Conservation (phyloP, 345 rosid species). For the Gynandropsis gynandra region DNA sequence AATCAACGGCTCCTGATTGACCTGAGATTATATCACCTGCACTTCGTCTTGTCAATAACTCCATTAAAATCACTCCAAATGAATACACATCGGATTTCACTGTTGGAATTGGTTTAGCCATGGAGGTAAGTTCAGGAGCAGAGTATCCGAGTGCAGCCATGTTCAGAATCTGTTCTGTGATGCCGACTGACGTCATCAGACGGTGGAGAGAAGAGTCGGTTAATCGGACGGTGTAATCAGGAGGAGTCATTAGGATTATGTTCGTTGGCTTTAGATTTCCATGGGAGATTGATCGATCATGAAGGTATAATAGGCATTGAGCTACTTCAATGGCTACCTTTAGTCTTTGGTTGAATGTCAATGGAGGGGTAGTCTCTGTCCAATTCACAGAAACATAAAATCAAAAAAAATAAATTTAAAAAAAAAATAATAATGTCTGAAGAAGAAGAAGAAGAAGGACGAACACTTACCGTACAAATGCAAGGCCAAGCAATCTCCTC, state of each 20-base stretch:
- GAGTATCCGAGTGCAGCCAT: constrained; percentile 95
- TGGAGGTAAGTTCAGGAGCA: constrained; percentile 68
- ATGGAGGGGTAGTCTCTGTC: constrained; percentile 87
- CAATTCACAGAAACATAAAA: no score
- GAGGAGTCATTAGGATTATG: constrained; percentile 53
- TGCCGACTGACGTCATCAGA: constrained; percentile 74
- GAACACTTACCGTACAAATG: constrained; percentile 95
- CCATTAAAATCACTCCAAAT: constrained; percentile 88
- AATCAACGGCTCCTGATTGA: constrained; percentile 87
- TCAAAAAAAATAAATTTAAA: no score
- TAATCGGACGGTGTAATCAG: constrained; percentile 41
- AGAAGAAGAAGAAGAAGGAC: no score
- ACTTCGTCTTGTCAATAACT: constrained; percentile 79
- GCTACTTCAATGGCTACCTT: constrained; percentile 77
- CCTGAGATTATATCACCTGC: constrained; percentile 96
- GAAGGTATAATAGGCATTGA: constrained; percentile 61
- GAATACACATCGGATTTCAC: constrained; percentile 77
- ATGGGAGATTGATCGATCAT: constrained; percentile 72
- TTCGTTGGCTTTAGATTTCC: constrained; percentile 89
- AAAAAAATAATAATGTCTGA: no score
- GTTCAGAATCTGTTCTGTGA: constrained; percentile 77
- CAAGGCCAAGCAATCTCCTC: constrained; percentile 82
- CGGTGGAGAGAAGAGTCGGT: constrained; percentile 84
- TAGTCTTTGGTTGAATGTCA: constrained; percentile 73
- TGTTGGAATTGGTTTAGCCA: constrained; percentile 62